Percentiles rank a stretch among this genome's conserved stretches.
Evolutionary conservation across 2,329 filamentous ascomycete genomes (phyloP).

Genomic region (Phoma sp.): DNA sequence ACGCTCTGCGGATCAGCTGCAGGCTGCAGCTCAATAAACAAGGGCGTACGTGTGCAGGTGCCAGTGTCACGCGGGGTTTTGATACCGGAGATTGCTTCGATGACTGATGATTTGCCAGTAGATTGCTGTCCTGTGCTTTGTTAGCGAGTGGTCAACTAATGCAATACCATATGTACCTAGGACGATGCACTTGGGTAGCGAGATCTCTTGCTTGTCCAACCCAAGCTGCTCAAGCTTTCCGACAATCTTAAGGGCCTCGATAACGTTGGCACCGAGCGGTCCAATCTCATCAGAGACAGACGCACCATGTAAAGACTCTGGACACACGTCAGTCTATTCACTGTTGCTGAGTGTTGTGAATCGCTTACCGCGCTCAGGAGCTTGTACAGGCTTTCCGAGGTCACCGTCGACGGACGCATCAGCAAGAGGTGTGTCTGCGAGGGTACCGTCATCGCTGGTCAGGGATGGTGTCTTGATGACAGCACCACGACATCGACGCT

Average conservation of each 20-base stretch:
- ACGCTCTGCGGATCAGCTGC: constrained; percentile 51
- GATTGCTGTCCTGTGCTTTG: constrained; percentile 67
- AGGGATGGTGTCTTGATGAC: not conserved
- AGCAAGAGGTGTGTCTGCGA: not conserved
- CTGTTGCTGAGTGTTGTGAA: too few relatives aligned
- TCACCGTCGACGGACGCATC: not conserved
- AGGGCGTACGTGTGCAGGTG: constrained; percentile 80
- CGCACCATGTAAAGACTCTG: not conserved
- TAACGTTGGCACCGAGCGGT: constrained; percentile 66
- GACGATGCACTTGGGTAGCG: constrained; percentile 79
- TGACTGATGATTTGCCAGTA: constrained; percentile 76
- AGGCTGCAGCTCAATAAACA: constrained; percentile 75
- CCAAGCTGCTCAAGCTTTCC: constrained; percentile 71
- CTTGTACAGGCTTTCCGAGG: not conserved
- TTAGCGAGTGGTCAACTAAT: not conserved
- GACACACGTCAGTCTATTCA: not conserved
- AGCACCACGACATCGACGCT: not conserved
- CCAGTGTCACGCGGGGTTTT: constrained; percentile 73
- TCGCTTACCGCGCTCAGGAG: not conserved
- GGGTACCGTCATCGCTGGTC: constrained; percentile 1
- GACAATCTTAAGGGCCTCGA: constrained; percentile 69
- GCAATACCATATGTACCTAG: constrained; percentile 60
- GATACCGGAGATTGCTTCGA: constrained; percentile 63
- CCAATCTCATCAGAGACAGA: constrained; percentile 14
- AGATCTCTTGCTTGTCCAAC: constrained; percentile 70